A percentile compares a stretch with the other conserved stretches of the same genome.
Conservation (phyloP, 2,329 filamentous ascomycete species). For the Trematosphaeria pertusa region DNA sequence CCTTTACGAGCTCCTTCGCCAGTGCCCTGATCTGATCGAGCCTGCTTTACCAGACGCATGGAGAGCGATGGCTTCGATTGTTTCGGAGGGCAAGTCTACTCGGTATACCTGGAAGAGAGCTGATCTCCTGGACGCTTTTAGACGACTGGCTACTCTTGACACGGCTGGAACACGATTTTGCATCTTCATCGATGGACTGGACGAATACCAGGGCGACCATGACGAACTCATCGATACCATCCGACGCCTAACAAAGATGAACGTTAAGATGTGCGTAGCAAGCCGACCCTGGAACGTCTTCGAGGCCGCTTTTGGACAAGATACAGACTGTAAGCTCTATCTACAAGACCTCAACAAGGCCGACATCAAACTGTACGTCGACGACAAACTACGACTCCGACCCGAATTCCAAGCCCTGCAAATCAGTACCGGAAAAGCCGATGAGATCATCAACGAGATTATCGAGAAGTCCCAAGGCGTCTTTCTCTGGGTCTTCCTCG, state of each 20-base stretch:
- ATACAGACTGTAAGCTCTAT: background rate
- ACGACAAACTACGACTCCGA: background rate
- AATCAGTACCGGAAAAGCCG: background rate
- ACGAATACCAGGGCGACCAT: slow-evolving; percentile 16
- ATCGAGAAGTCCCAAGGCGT: background rate
- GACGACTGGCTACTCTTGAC: background rate
- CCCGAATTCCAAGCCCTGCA: background rate
- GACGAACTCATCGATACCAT: slow-evolving; percentile 10
- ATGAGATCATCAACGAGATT: background rate
- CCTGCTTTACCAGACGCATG: background rate
- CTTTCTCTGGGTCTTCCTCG: slow-evolving; percentile 4
- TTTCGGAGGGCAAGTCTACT: background rate
- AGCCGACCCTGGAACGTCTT: slow-evolving; percentile 15
- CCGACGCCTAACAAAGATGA: background rate
- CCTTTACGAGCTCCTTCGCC: slow-evolving; percentile 10
- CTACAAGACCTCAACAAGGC: background rate
- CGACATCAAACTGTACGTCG: slow-evolving; percentile 1
- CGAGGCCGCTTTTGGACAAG: slow-evolving; percentile 1
- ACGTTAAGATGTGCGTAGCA: slow-evolving; percentile 17
- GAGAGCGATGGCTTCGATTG: background rate
- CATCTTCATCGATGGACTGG: slow-evolving; percentile 26
- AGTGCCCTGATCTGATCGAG: slow-evolving; percentile 3
- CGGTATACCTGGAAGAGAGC: background rate
- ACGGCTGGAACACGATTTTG: slow-evolving; percentile 7
- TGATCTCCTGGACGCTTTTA: background rate